Evolutionary conservation across 495 filamentous ascomycete species (phyloP).

Genomic region (Opeltia flavorubescens): DNA sequence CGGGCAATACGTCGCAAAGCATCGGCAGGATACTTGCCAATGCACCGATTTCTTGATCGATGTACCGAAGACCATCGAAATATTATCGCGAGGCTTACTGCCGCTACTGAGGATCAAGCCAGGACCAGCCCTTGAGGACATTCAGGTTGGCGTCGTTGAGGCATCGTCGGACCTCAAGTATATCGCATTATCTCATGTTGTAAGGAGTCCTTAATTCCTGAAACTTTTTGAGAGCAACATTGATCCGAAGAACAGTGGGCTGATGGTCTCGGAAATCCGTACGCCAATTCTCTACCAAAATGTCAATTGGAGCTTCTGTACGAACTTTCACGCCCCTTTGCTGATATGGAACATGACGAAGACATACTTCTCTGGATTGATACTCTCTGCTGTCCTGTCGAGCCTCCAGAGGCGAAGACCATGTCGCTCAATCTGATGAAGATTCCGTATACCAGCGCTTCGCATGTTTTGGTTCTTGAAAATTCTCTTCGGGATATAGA

Average conservation of each 20-base stretch:
- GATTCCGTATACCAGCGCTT: slow-evolving; percentile 2
- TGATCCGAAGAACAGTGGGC: slow-evolving; percentile 2
- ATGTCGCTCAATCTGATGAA: slow-evolving; percentile 2
- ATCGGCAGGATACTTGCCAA: neutral
- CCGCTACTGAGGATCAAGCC: slow-evolving; percentile 2
- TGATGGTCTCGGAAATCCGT: slow-evolving; percentile 13
- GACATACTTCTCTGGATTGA: slow-evolving; percentile 8
- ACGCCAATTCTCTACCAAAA: slow-evolving; percentile 4
- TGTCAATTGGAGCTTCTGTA: slow-evolving; percentile 8
- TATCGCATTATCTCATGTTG: slow-evolving; percentile 10
- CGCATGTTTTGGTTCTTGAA: slow-evolving; percentile 8
- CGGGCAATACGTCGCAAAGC: slow-evolving; percentile 1
- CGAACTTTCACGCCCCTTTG: neutral
- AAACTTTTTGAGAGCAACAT: neutral
- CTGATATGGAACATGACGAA: neutral
- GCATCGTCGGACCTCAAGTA: slow-evolving; percentile 1
- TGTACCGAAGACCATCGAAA: neutral
- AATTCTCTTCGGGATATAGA: neutral
- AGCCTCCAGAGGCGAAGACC: neutral
- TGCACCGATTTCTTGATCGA: slow-evolving; percentile 1
- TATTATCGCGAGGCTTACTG: neutral
- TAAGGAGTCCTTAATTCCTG: neutral
- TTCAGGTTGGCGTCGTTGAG: neutral
- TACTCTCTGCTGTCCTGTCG: slow-evolving; percentile 9
- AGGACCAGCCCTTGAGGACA: neutral